These are phyloP conservation scores for Trichomonascaceae sp. DNA, from an alignment of 1,139 yeast species.

Conservation along the genomic window DNA sequence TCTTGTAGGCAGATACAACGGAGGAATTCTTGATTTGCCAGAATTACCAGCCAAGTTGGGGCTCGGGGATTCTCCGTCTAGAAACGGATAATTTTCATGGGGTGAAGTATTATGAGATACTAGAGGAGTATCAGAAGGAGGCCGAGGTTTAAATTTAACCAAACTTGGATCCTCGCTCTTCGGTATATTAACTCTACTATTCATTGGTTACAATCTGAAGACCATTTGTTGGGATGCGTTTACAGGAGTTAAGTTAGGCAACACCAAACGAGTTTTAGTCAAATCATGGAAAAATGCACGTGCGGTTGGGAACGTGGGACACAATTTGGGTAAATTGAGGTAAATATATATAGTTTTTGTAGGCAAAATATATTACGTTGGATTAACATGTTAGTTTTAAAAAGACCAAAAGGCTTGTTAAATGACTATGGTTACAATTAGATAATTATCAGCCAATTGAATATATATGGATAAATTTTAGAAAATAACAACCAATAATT, in stretches of 20 bases:
- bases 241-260: neutral
- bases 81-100: constrained; percentile 11
- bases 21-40: constrained; percentile 18
- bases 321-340: neutral
- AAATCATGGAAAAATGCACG: neutral
- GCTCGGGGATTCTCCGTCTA: constrained; percentile 1
- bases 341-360: too few relatives aligned
- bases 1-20: constrained; percentile 24
- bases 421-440: neutral
- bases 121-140: constrained; percentile 25
- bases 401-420: neutral
- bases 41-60: constrained; percentile 9
- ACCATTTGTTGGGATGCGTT: neutral
- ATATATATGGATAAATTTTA: neutral
- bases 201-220: neutral
- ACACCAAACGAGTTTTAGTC: neutral
- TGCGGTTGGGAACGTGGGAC: neutral
- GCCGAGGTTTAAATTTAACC: constrained; percentile 11
- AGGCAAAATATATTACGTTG: neutral
- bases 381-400: neutral
- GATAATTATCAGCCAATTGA: neutral
- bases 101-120: constrained; percentile 21
- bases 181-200: neutral
- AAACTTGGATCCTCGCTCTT: neutral
- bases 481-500: neutral